Conservation (phyloP, 139 green algal genomes). For the Limnomonas spitsbergensis region DNA sequence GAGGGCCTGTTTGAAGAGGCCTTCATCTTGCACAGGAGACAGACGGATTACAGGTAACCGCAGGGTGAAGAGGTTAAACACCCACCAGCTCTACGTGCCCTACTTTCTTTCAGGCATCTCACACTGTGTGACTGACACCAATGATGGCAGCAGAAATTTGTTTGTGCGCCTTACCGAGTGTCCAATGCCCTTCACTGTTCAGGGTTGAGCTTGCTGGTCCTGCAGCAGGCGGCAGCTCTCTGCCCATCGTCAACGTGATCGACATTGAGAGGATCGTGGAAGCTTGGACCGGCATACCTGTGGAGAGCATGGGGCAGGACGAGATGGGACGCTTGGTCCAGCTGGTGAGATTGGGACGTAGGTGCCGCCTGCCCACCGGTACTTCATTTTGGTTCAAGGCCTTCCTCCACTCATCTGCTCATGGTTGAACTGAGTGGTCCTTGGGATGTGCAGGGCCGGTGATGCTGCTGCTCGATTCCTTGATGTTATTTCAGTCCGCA, state of each 20-base stretch:
- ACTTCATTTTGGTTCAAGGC: too few relatives aligned
- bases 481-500: too few relatives aligned
- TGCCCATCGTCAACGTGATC: slow-evolving; percentile 12
- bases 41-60: slow-evolving; percentile 38
- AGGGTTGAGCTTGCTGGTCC: slow-evolving; percentile 48
- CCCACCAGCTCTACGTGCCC: not conserved
- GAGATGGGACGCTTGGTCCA: slow-evolving; percentile 55
- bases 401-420: too few relatives aligned
- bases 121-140: too few relatives aligned
- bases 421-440: too few relatives aligned
- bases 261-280: slow-evolving; percentile 90
- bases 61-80: not conserved
- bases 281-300: slow-evolving; percentile 88
- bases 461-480: too few relatives aligned
- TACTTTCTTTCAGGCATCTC: not conserved
- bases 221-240: slow-evolving; percentile 19
- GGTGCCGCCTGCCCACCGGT: not conserved
- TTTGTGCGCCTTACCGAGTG: too few relatives aligned
- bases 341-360: slow-evolving; percentile 39
- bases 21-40: slow-evolving; percentile 55
- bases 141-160: too few relatives aligned
- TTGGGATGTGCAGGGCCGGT: too few relatives aligned
- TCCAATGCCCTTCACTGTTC: too few relatives aligned
- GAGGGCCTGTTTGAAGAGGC: slow-evolving; percentile 87
- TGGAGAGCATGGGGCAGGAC: slow-evolving; percentile 72